Percentiles rank a stretch among this genome's conserved stretches.
phyloP scores from a whole-genome alignment of 495 filamentous ascomycete species.

The Lophiostoma macrostomum region DNA sequence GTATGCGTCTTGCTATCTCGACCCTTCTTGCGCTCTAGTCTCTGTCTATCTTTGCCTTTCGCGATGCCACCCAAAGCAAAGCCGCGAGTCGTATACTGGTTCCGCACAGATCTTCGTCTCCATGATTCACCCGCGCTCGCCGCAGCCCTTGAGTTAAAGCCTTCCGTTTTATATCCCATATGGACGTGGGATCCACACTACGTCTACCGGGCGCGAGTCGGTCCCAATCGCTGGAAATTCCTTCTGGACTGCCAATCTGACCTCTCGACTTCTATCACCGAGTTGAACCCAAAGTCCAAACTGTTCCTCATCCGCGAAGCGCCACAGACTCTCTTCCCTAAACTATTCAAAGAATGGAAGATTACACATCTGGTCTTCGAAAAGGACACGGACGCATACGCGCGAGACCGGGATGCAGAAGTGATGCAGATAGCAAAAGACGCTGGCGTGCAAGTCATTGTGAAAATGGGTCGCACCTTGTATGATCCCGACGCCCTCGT shows the following conservation, averaged over 20 bases:
- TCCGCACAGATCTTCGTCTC: conserved; percentile 67
- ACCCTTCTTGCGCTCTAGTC: background rate
- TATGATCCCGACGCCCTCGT: conserved; percentile 67
- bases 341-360: conserved; percentile 65
- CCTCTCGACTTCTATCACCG: conserved; percentile 58
- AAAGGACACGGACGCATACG: conserved; percentile 70
- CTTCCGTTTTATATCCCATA: conserved; percentile 60
- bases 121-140: conserved; percentile 68
- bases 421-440: conserved; percentile 55
- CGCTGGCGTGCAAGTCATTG: conserved; percentile 61
- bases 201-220: conserved; percentile 63
- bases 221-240: conserved; percentile 65
- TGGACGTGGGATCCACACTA: conserved; percentile 75
- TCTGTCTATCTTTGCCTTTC: background rate
- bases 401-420: conserved; percentile 54
- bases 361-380: conserved; percentile 71
- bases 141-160: conserved; percentile 61
- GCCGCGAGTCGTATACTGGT: conserved; percentile 69
- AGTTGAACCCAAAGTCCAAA: conserved; percentile 61
- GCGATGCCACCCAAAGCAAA: conserved; percentile 1
- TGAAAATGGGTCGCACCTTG: conserved; percentile 58
- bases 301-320: conserved; percentile 65
- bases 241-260: conserved; percentile 64
- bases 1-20: background rate
- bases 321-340: conserved; percentile 62